Percentiles rank a stretch among this genome's conserved stretches.
phyloP scores from a whole-genome alignment of 371 early-diverging fungal genomes.

The Lichtheimia ramosa region DNA sequence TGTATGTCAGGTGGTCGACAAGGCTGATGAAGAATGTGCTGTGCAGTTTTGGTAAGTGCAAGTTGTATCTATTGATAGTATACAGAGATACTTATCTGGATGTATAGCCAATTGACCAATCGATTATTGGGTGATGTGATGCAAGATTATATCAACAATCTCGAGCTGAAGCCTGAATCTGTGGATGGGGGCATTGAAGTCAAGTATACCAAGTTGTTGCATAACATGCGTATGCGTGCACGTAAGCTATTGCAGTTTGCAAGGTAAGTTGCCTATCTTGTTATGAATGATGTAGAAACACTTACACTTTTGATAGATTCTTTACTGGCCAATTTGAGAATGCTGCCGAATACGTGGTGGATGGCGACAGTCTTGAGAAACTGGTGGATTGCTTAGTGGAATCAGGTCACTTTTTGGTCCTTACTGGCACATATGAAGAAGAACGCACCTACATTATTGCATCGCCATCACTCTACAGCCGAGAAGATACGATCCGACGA shows the following conservation, averaged over 20 bases:
- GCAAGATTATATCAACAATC: slow-evolving; percentile 47
- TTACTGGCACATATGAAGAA: slow-evolving; percentile 65
- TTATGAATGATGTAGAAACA: neutral
- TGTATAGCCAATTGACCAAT: slow-evolving; percentile 43
- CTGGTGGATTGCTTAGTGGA: slow-evolving; percentile 62
- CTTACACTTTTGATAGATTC: slow-evolving; percentile 32
- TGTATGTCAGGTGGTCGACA: slow-evolving; percentile 69
- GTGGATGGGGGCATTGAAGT: slow-evolving; percentile 52
- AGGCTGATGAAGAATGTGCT: slow-evolving; percentile 76
- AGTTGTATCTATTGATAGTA: neutral
- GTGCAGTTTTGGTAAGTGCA: slow-evolving; percentile 70
- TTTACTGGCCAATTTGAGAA: slow-evolving; percentile 73
- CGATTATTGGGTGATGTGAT: slow-evolving; percentile 48
- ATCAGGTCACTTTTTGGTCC: slow-evolving; percentile 69
- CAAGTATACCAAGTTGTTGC: slow-evolving; percentile 62
- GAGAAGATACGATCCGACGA: slow-evolving; percentile 34
- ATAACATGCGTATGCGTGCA: slow-evolving; percentile 66
- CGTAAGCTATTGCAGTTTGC: slow-evolving; percentile 65
- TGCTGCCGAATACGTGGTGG: slow-evolving; percentile 72
- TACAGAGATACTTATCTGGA: neutral
- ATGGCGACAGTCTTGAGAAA: slow-evolving; percentile 46
- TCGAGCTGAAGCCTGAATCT: slow-evolving; percentile 37
- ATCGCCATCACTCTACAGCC: slow-evolving; percentile 41
- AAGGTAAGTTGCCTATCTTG: slow-evolving; percentile 29
- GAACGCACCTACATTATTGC: slow-evolving; percentile 66